Conservation (phyloP, 2,329 filamentous ascomycete genomes). For the Sporothrix inflata region DNA sequence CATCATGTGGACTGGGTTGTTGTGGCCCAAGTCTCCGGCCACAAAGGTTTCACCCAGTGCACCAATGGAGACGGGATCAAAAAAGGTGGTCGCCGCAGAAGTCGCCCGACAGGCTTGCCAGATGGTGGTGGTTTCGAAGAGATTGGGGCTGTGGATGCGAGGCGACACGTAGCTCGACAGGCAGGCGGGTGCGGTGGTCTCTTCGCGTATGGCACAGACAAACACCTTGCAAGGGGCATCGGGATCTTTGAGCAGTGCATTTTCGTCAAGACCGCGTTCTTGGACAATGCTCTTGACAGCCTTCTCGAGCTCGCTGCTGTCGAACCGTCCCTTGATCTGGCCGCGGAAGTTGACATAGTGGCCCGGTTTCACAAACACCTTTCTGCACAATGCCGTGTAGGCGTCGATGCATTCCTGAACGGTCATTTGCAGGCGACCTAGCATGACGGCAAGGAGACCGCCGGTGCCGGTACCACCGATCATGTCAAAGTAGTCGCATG, state of each 20-base stretch:
- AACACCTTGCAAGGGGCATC: constrained; percentile 36
- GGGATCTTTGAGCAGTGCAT: constrained; percentile 34
- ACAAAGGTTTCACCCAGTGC: too few relatives aligned
- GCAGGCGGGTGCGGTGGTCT: constrained; percentile 29
- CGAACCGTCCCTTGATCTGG: constrained; percentile 34
- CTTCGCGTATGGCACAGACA: constrained; percentile 36
- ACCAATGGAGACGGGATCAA: constrained; percentile 31
- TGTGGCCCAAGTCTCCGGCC: constrained; percentile 32
- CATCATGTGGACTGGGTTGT: constrained; percentile 50
- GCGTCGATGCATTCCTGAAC: constrained; percentile 27
- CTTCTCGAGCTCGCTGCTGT: constrained; percentile 31
- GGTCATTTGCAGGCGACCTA: constrained; percentile 27
- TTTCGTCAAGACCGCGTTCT: constrained; percentile 29
- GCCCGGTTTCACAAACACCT: constrained; percentile 35
- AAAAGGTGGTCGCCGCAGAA: constrained; percentile 34
- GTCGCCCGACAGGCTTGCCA: constrained; percentile 35
- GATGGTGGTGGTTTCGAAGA: constrained; percentile 32
- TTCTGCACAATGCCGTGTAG: not conserved
- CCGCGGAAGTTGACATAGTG: constrained; percentile 32
- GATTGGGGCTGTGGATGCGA: constrained; percentile 27
- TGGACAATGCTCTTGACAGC: constrained; percentile 34
- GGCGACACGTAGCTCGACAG: constrained; percentile 31
- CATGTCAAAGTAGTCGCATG: not conserved
- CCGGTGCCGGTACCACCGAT: constrained; percentile 27
- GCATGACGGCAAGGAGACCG: constrained; percentile 31